phyloP scores from a whole-genome alignment of 805 yeast genomes.

The Metschnikowia noctiluminum region DNA sequence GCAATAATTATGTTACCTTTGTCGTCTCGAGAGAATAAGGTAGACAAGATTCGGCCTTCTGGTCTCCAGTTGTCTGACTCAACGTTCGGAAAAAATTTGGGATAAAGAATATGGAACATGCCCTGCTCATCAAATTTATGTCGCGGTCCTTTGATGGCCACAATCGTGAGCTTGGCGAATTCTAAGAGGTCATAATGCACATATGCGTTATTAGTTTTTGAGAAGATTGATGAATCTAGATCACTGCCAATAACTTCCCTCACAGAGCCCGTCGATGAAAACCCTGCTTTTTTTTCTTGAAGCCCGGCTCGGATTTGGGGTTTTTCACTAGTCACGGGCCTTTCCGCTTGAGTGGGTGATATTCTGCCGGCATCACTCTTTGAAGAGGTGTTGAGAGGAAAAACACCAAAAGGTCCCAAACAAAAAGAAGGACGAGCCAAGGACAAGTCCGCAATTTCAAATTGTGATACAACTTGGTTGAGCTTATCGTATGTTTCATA shows the following conservation, averaged over 20 bases:
- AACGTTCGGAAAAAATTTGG: conserved; percentile 41
- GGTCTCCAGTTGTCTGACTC: conserved; percentile 42
- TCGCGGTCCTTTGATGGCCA: conserved; percentile 40
- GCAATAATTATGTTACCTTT: conserved; percentile 14
- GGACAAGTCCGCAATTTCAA: conserved; percentile 22
- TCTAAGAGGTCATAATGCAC: conserved; percentile 35
- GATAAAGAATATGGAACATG: conserved; percentile 42
- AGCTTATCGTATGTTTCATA: conserved; percentile 40
- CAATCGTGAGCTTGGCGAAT: conserved; percentile 37
- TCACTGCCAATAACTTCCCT: conserved; percentile 15
- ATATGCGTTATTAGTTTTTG: conserved; percentile 28
- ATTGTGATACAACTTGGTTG: conserved; percentile 32
- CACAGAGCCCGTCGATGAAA: conserved; percentile 1
- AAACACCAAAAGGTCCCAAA: conserved; percentile 12
- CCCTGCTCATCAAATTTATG: conserved; percentile 39
- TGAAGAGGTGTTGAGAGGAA: background rate
- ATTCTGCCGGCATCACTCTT: too few species aligned
- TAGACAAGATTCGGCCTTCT: conserved; percentile 16
- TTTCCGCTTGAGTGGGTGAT: background rate
- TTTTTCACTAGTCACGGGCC: background rate
- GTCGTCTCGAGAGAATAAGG: conserved; percentile 15
- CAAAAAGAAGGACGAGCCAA: background rate
- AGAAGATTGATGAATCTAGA: conserved; percentile 20
- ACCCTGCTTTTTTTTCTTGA: background rate
- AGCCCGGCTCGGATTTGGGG: too few species aligned